Conservation (phyloP, 2,329 filamentous ascomycete genomes). For the Cytospora leucostoma region DNA sequence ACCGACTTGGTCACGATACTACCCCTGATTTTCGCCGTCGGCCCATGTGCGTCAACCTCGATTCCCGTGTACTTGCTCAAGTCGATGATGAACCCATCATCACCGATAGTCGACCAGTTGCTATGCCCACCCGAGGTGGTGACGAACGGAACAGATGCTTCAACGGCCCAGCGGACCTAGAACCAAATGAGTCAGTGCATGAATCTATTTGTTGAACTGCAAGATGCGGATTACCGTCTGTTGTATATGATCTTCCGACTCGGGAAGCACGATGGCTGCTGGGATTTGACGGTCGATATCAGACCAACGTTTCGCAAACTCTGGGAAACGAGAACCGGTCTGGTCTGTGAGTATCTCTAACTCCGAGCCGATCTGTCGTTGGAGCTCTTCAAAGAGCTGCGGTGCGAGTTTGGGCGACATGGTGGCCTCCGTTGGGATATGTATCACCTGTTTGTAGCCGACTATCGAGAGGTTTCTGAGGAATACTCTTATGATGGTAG, state of each 20-base stretch:
- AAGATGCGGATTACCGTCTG: conserved; percentile 1
- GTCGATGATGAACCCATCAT: conserved; percentile 10
- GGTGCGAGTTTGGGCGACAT: conserved; percentile 2
- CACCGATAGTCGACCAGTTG: conserved; percentile 18
- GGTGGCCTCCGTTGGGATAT: not conserved
- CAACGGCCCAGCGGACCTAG: conserved; percentile 16
- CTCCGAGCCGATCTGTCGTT: not conserved
- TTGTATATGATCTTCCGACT: conserved; percentile 17
- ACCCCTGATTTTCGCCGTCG: conserved; percentile 24
- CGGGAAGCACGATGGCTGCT: conserved; percentile 15
- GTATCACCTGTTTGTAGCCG: too few relatives aligned
- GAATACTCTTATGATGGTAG: too few relatives aligned
- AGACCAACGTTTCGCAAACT: conserved; percentile 17
- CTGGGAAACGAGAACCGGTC: conserved; percentile 5
- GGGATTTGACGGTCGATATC: conserved; percentile 13
- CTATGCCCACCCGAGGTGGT: conserved; percentile 21
- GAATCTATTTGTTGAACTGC: not conserved
- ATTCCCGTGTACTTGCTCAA: conserved; percentile 12
- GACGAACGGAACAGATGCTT: conserved; percentile 15
- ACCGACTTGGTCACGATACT: conserved; percentile 25
- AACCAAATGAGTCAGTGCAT: not conserved
- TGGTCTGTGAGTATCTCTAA: conserved; percentile 8
- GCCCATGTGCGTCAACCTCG: not conserved
- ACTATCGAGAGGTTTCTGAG: too few relatives aligned
- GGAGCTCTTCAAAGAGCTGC: conserved; percentile 8